Base-by-base conservation (phyloP, 1,139 yeast genomes). In the Scheffersomyces parashehatae region DNA sequence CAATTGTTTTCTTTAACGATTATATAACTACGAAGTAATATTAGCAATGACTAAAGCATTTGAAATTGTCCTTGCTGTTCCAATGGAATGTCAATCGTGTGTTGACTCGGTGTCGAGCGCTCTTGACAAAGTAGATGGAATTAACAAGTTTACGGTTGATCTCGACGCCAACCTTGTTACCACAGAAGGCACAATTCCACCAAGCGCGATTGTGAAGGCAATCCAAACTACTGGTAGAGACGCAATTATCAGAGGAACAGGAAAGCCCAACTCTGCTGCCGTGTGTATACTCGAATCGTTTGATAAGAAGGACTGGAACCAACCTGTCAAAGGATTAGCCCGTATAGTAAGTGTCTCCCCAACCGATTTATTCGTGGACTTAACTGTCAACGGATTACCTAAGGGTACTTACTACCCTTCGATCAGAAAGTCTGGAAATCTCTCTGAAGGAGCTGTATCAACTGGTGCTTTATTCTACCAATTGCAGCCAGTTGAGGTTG, bases 181-280 rank as follows among this genome's bases (percentile, higher is more conserved):
- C 1, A 84, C 89, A 4, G 68, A 68, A 20, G 95, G 95, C 2
- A 61, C 77, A 1, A 69, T 77, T 6, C 81, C 96, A 3, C 96
- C 96, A 1, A 84, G 93, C 3, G 67, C 64, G 29, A 75, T 89
- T 14, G 83, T 87, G 28, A 68, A 69, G 48, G 78, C 86, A 0
- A 81, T 88, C 46, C 91, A 85, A 60, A 56, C 59, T 1, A 82
- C 83, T 3, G 97, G 97, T 2, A 80, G 82, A 53, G 97, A 91
- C 59, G 96, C 96, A 8, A 88, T 91, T 50, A 85, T 91, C 30
- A 75, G 98, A 49, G 99, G 99, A 5, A 82, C 97, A 0, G 98
- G 98, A 2, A 73, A 74, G 43, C 85, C 95, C 15, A 85, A 91
- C 60, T 80, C 91, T 24, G 96, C 97, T 0, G 97, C 96, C 0